These are phyloP conservation scores for thale cress (Arabidopsis thaliana) DNA, from an alignment of 345 rosid species.

Conservation along the genomic window TAIR10.1 NC_003070.9:1985501-1986000, in stretches of 20 bases:
- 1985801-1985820: slow-evolving; percentile 83
- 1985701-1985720: slow-evolving; percentile 45
- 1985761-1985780: slow-evolving; percentile 89
- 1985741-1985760: slow-evolving; percentile 52
- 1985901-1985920: slow-evolving; percentile 3
- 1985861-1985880: slow-evolving; percentile 86
- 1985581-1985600: slow-evolving; percentile 16
- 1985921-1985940: slow-evolving; percentile 15
- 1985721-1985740: slow-evolving; percentile 42
- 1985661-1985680: slow-evolving; percentile 25
- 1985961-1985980: slow-evolving; percentile 94
- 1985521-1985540: slow-evolving; percentile 61
- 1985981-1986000: slow-evolving; percentile 89
- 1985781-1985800: slow-evolving; percentile 99
- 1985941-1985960: slow-evolving; percentile 50
- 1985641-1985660: slow-evolving; percentile 17
- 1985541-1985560: slow-evolving; percentile 22
- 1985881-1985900: slow-evolving; percentile 47
- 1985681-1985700: slow-evolving; percentile 54
- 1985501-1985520: slow-evolving; percentile 65
- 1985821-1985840: slow-evolving; percentile 58
- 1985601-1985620: slow-evolving; percentile 22
- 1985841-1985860: slow-evolving; percentile 77
- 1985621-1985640: slow-evolving; percentile 23
- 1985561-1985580: slow-evolving; percentile 10